phyloP scores from a whole-genome alignment of 2,329 filamentous ascomycete genomes.

The Thelonectria olida region DNA sequence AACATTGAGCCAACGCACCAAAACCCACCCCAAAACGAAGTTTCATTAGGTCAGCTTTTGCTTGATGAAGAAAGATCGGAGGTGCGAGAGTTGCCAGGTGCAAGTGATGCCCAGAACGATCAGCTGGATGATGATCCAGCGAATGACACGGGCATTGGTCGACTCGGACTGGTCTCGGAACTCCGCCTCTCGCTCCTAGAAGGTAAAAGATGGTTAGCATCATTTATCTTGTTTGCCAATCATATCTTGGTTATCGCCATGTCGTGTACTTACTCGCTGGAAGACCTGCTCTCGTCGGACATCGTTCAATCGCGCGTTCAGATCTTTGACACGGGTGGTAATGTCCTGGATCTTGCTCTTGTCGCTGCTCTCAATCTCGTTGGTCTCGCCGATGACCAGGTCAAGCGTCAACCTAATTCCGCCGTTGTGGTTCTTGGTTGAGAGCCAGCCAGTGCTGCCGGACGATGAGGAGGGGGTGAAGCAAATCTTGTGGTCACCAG shows the following conservation, averaged over 20 bases:
- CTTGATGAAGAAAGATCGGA: slow-evolving; percentile 99
- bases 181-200: slow-evolving; percentile 92
- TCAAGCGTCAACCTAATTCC: slow-evolving; percentile 88
- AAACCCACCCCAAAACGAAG: slow-evolving; percentile 15
- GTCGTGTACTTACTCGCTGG: slow-evolving; percentile 74
- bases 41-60: slow-evolving; percentile 88
- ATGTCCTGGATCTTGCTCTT: slow-evolving; percentile 94
- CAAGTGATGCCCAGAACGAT: slow-evolving; percentile 86
- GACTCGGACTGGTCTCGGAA: slow-evolving; percentile 97
- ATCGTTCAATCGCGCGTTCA: slow-evolving; percentile 87
- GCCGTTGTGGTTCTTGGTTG: slow-evolving; percentile 70
- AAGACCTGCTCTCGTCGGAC: slow-evolving; percentile 96
- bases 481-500: slow-evolving; percentile 96
- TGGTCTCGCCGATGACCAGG: slow-evolving; percentile 93
- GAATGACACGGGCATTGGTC: slow-evolving; percentile 89
- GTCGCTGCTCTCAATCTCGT: slow-evolving; percentile 91
- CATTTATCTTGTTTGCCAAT: too few species aligned
- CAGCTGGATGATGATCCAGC: slow-evolving; percentile 93
- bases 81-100: slow-evolving; percentile 95
- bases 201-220: slow-evolving; percentile 17
- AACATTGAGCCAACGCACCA: slow-evolving; percentile 8
- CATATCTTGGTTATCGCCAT: neutral
- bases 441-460: slow-evolving; percentile 77
- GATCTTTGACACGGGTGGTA: slow-evolving; percentile 85
- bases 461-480: slow-evolving; percentile 85